phyloP scores from a whole-genome alignment of 2,329 filamentous ascomycete genomes.

The Fusarium napiforme region DNA sequence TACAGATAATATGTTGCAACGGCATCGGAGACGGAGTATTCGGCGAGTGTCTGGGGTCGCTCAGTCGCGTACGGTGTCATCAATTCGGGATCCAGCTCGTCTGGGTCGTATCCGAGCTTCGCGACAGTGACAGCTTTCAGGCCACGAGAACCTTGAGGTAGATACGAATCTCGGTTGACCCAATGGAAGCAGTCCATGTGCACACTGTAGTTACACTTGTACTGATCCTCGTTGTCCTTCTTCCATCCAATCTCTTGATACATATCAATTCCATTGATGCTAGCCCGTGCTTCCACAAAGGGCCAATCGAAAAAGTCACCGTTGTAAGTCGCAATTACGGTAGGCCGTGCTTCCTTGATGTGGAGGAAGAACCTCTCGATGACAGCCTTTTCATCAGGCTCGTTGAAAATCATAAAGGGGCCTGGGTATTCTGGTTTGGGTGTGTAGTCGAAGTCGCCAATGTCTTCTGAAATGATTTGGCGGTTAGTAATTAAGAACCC shows the following conservation, averaged over 20 bases:
- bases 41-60: constrained; percentile 90
- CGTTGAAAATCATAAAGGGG: constrained; percentile 98
- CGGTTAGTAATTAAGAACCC: constrained; percentile 98
- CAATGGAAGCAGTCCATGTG: constrained; percentile 99
- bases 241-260: constrained; percentile 98
- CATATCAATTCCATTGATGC: constrained; percentile 97
- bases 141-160: constrained; percentile 96
- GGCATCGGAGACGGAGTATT: constrained; percentile 98
- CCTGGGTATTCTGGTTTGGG: constrained; percentile 96
- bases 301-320: constrained; percentile 99
- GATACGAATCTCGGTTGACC: constrained; percentile 98
- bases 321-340: constrained; percentile 99
- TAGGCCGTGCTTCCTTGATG: constrained; percentile 93
- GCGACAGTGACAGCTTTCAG: constrained; percentile 97
- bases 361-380: constrained; percentile 95
- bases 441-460: constrained; percentile 97
- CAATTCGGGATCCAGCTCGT: constrained; percentile 95
- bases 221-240: constrained; percentile 95
- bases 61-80: constrained; percentile 95
- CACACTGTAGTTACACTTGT: constrained; percentile 93
- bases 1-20: constrained; percentile 99
- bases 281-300: constrained; percentile 93
- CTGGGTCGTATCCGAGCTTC: constrained; percentile 97
- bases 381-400: constrained; percentile 88
- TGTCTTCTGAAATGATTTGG: constrained; percentile 97